Evolutionary conservation across 805 yeast species (phyloP).

Genomic region (Candida anglica): DNA sequence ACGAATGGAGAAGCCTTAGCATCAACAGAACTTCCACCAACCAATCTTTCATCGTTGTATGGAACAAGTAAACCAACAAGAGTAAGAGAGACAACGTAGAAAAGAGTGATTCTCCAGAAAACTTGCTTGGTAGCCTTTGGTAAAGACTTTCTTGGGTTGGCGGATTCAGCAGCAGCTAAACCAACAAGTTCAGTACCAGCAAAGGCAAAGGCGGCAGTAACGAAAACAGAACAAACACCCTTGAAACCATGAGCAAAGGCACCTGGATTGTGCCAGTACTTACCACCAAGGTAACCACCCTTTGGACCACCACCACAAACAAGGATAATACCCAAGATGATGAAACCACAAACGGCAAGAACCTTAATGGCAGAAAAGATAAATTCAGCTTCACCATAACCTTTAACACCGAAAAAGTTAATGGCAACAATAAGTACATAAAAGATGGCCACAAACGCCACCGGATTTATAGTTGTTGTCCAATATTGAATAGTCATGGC

Average conservation of each 20-base stretch:
- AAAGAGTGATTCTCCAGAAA: conserved; percentile 22
- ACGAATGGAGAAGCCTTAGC: conserved; percentile 43
- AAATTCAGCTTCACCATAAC: conserved; percentile 62
- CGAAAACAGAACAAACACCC: conserved; percentile 44
- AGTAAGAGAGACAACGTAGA: conserved; percentile 27
- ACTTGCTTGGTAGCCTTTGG: conserved; percentile 25
- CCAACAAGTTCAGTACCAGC: conserved; percentile 37
- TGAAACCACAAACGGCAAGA: conserved; percentile 39
- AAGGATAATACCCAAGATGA: conserved; percentile 15
- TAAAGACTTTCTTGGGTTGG: conserved; percentile 28
- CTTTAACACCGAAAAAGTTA: conserved; percentile 48
- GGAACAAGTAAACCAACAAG: conserved; percentile 30
- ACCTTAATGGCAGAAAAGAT: conserved; percentile 56
- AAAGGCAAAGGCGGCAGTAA: conserved; percentile 57
- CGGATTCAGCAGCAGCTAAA: conserved; percentile 30
- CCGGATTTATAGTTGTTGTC: conserved; percentile 47
- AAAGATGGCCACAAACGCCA: conserved; percentile 55
- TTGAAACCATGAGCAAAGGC: conserved; percentile 17
- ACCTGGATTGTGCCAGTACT: conserved; percentile 35
- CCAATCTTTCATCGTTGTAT: conserved; percentile 19
- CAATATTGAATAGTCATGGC: conserved; percentile 54
- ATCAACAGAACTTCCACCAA: conserved; percentile 23
- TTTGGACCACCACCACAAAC: conserved; percentile 22
- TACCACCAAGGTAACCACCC: conserved; percentile 21
- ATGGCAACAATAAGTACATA: conserved; percentile 42